These are phyloP conservation scores for Apiospora hydei DNA, from an alignment of 2,329 filamentous ascomycete genomes.

Conservation along the genomic window DNA sequence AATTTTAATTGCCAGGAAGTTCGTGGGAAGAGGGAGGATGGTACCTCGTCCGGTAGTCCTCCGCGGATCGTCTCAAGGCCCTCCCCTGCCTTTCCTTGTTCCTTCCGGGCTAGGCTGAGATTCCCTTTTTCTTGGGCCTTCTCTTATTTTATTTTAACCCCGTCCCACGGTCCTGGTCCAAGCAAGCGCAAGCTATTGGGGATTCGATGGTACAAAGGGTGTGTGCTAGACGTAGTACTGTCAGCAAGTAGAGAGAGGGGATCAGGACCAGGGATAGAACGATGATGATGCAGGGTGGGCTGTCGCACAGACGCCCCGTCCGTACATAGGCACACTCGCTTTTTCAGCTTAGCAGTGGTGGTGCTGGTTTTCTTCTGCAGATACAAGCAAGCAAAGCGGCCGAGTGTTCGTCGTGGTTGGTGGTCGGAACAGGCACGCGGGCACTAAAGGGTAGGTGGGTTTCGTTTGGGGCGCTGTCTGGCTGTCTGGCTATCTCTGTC, in stretches of 20 bases:
- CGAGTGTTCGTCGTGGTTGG: not conserved
- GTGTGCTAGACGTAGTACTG: not conserved
- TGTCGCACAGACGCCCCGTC: slow-evolving; percentile 13
- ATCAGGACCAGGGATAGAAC: slow-evolving; percentile 10
- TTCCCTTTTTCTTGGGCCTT: slow-evolving; percentile 4
- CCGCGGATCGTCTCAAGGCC: slow-evolving; percentile 25
- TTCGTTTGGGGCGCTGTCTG: not conserved
- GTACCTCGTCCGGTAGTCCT: slow-evolving; percentile 28
- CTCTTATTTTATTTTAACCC: slow-evolving; percentile 12
- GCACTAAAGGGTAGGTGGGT: slow-evolving; percentile 2
- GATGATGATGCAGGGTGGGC: slow-evolving; percentile 2
- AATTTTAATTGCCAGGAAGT: slow-evolving; percentile 33
- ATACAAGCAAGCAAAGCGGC: not conserved
- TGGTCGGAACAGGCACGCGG: slow-evolving; percentile 11
- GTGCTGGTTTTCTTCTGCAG: not conserved
- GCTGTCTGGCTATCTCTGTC: not conserved
- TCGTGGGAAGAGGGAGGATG: slow-evolving; percentile 2
- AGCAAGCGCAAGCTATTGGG: not conserved
- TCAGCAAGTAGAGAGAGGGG: not conserved
- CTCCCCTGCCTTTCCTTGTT: slow-evolving; percentile 22
- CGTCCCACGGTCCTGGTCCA: slow-evolving; percentile 16
- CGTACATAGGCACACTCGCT: not conserved
- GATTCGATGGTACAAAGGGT: not conserved
- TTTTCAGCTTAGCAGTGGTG: slow-evolving; percentile 1
- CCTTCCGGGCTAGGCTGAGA: slow-evolving; percentile 11